These are phyloP conservation scores for Terfezia boudieri DNA, from an alignment of 495 filamentous ascomycete species.

Conservation along the genomic window DNA sequence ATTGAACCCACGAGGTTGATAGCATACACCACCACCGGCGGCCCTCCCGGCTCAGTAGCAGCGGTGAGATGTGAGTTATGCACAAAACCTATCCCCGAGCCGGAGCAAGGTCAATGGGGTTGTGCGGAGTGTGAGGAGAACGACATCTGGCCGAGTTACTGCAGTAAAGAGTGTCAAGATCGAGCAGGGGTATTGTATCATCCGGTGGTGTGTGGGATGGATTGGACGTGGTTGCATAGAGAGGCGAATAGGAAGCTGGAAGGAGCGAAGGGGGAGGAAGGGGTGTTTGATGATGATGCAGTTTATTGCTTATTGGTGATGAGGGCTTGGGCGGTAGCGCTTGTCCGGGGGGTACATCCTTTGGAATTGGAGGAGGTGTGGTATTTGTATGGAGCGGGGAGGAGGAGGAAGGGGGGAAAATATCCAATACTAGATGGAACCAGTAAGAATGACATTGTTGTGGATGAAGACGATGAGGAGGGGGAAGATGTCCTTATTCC, in stretches of 20 bases:
- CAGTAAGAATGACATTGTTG: background rate
- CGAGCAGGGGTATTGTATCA: conserved; percentile 60
- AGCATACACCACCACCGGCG: background rate
- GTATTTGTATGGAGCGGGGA: conserved; percentile 69
- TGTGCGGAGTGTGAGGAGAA: background rate
- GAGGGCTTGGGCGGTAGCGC: conserved; percentile 64
- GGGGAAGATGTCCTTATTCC: background rate
- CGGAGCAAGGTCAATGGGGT: background rate
- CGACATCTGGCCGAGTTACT: conserved; percentile 61
- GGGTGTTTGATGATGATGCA: conserved; percentile 15
- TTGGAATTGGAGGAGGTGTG: conserved; percentile 66
- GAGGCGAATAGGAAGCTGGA: conserved; percentile 45
- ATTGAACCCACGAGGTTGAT: background rate
- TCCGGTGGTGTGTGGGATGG: conserved; percentile 62
- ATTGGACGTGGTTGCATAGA: conserved; percentile 50
- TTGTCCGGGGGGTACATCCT: conserved; percentile 61
- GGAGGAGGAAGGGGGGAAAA: background rate
- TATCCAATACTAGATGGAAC: background rate
- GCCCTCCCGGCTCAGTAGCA: background rate
- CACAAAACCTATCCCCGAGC: background rate
- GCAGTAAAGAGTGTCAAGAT: conserved; percentile 47
- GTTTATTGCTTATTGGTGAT: conserved; percentile 61
- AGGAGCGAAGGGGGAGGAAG: background rate
- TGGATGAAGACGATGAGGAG: background rate
- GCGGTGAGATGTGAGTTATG: background rate